Evolutionary conservation across 257 asterid genomes (phyloP), one percentile per base, ranked within the genome.

Genomic region (Solanum arcanum): DNA sequence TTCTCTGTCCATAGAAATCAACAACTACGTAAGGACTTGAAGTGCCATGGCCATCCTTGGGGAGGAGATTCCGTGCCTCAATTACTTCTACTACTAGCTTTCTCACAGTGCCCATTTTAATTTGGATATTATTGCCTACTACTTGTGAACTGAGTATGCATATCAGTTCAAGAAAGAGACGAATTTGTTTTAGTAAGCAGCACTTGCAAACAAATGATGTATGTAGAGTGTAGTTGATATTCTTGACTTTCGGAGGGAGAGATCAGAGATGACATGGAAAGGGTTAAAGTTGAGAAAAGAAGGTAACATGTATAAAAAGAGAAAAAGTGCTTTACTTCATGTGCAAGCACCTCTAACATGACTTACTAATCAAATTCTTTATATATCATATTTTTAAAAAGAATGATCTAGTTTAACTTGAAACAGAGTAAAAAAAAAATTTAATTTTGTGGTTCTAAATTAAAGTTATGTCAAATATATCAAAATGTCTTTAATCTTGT

Each of bases 31-130:
- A 95, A 1, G 99, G 96, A 80, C 99, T 96, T 4, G 98, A 96
- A 2, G 97, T 86, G 9, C 99, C 99, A 18, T 94, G 97, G 13
- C 99, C 99, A 73, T 96, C 99, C 86, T 95, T 96, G 0, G 99
- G 99, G 2, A 78, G 85, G 5, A 96, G 96, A 56, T 93, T 91
- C 20, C 98, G 92, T 5, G 97, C 99, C 31, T 96, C 98, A 0
- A 92, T 87, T 21, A 95, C 96, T 86, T 96, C 99, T 0, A 96
- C 99, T 52, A 93, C 83, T 35, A 96, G 99, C 87, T 94, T 95
- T 18, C 94, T 91, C 8, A 85, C 88, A 0, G 86, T 86, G 42
- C 86, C 95, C 98, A 95, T 96, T 96, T 52, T 7, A 59, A 59
- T 56, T 62, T 62, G 69, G 3, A 62, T 60, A 18, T 25, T 20